Evolutionary conservation across 208 protist genomes (phyloP).

Genomic region (Wallacemonas sp.): DNA sequence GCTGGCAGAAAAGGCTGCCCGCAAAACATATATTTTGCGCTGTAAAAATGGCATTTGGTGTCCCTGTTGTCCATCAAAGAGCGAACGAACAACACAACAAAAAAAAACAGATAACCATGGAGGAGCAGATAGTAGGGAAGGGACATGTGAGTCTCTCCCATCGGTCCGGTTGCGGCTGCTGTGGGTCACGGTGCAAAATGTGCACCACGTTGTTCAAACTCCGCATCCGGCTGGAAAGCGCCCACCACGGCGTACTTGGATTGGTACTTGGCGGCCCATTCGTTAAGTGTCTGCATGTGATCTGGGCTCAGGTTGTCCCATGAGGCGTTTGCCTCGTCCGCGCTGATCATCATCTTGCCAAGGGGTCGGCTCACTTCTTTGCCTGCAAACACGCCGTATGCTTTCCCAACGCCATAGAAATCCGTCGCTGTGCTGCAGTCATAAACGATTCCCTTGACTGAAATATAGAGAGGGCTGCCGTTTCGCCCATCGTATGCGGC

Average conservation of each 20-base stretch:
- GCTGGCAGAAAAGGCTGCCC: too few relatives aligned
- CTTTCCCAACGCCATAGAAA: slow-evolving; percentile 77
- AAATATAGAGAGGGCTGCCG: slow-evolving; percentile 65
- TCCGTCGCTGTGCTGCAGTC: slow-evolving; percentile 59
- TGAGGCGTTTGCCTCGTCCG: slow-evolving; percentile 70
- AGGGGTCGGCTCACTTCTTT: slow-evolving; percentile 76
- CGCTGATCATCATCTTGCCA: slow-evolving; percentile 82
- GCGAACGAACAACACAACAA: too few relatives aligned
- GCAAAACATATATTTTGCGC: too few relatives aligned
- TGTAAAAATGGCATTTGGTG: too few relatives aligned
- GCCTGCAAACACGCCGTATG: slow-evolving; percentile 81
- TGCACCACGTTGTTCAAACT: slow-evolving; percentile 46
- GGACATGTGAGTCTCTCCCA: too few relatives aligned
- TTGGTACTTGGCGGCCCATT: slow-evolving; percentile 76
- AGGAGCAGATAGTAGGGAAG: too few relatives aligned
- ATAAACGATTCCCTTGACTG: slow-evolving; percentile 78
- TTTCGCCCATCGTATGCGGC: slow-evolving; percentile 41
- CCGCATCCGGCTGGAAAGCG: slow-evolving; percentile 38
- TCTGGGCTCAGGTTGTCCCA: slow-evolving; percentile 70
- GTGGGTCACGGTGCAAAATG: slow-evolving; percentile 43
- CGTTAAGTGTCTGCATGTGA: slow-evolving; percentile 63
- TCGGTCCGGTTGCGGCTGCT: too few relatives aligned
- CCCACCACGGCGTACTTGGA: slow-evolving; percentile 78
- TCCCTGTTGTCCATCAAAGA: too few relatives aligned
- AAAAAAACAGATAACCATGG: too few relatives aligned